phyloP scores from a whole-genome alignment of 768 basidiomycete genomes.

The Suillus plorans region DNA sequence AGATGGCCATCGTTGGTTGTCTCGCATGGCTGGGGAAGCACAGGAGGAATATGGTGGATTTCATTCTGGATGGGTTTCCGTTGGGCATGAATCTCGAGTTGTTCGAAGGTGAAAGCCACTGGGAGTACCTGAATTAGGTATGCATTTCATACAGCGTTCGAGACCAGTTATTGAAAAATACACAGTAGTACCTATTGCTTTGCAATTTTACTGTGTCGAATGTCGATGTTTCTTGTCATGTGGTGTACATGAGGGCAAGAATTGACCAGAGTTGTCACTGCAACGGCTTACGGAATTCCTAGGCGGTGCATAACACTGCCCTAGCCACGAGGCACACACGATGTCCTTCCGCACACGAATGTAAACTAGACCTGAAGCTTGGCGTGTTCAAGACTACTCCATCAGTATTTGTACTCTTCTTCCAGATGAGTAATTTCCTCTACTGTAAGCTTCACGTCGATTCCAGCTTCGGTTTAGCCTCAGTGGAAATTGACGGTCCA shows the following conservation, averaged over 20 bases:
- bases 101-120: neutral
- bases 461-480: constrained; percentile 23
- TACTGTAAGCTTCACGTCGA: constrained; percentile 42
- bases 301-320: neutral
- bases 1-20: constrained; percentile 7
- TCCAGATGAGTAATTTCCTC: constrained; percentile 50
- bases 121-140: neutral
- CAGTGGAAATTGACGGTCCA: neutral
- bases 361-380: neutral
- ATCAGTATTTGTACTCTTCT: constrained; percentile 38
- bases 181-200: neutral
- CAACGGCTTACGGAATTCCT: neutral
- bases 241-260: neutral
- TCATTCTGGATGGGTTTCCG: neutral
- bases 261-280: neutral
- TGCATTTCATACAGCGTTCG: neutral
- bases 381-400: neutral
- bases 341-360: neutral
- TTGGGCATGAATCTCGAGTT: neutral
- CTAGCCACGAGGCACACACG: neutral
- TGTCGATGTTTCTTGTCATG: neutral
- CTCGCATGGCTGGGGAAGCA: constrained; percentile 12
- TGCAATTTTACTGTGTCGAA: neutral
- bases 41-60: constrained; percentile 5
- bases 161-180: neutral